Evolutionary conservation across 73 alveolate species (phyloP).

Genomic region (Tetrahymena thermophila): DNA sequence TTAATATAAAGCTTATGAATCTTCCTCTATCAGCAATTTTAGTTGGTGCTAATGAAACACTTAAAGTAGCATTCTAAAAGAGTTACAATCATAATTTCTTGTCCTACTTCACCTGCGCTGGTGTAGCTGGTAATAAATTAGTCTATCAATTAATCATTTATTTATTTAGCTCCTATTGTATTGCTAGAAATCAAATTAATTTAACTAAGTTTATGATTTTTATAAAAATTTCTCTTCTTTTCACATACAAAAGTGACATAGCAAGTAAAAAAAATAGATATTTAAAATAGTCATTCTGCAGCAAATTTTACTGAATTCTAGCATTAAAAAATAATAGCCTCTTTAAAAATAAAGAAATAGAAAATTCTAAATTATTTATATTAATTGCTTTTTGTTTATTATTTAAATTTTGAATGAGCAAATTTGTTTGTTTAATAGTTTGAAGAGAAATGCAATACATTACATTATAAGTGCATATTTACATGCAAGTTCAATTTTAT

Average conservation of each 20-base stretch:
- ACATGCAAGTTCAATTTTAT: too few species aligned
- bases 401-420: too few species aligned
- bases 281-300: not conserved
- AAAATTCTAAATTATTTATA: too few species aligned
- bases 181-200: too few species aligned
- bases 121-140: slow-evolving; percentile 46
- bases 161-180: too few species aligned
- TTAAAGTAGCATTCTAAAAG: slow-evolving; percentile 44
- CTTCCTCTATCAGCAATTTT: slow-evolving; percentile 70
- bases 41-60: slow-evolving; percentile 72
- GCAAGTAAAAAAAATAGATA: not conserved
- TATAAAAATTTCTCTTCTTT: not conserved
- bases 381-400: too few species aligned
- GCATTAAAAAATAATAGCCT: not conserved
- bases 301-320: not conserved
- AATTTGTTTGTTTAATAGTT: too few species aligned
- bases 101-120: slow-evolving; percentile 74
- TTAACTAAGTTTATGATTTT: too few species aligned
- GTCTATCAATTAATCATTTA: not conserved
- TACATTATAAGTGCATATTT: too few species aligned
- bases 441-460: not conserved
- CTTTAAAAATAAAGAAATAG: not conserved
- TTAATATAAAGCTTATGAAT: slow-evolving; percentile 51
- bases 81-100: slow-evolving; percentile 46
- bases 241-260: too few species aligned